Conservation (phyloP, 331 rosid species). For the Stylosanthes scabra region DNA sequence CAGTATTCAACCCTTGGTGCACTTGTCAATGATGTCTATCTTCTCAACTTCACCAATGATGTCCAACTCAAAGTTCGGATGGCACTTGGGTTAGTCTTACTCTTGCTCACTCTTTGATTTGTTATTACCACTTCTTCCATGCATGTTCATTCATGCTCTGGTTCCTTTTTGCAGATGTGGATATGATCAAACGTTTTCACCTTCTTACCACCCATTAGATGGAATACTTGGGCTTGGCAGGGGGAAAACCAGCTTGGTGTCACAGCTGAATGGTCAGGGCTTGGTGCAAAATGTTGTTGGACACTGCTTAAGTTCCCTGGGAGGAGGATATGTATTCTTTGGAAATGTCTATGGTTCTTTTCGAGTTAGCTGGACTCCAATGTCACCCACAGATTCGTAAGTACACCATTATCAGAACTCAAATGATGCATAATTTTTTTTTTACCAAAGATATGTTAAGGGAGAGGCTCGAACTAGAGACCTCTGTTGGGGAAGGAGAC, state of each 20-base stretch:
- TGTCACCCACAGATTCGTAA: conserved; percentile 68
- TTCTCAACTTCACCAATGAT: conserved; percentile 74
- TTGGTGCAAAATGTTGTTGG: conserved; percentile 72
- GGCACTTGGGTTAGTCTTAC: conserved; percentile 73
- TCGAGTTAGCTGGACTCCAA: conserved; percentile 64
- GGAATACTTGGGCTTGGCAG: conserved; percentile 93
- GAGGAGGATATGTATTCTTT: conserved; percentile 91
- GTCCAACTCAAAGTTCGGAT: conserved; percentile 63
- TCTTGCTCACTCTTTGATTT: conserved; percentile 29
- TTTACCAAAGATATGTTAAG: too few species aligned
- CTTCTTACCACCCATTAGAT: conserved; percentile 71
- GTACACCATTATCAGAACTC: conserved; percentile 40
- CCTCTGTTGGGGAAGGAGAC: too few species aligned
- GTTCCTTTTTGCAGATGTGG: conserved; percentile 73
- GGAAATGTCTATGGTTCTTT: conserved; percentile 76
- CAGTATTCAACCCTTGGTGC: conserved; percentile 89
- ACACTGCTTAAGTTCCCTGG: conserved; percentile 82
- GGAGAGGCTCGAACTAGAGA: too few species aligned
- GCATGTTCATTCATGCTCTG: not conserved
- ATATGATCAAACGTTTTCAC: conserved; percentile 66
- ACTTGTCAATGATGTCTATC: conserved; percentile 71
- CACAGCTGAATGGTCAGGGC: conserved; percentile 81
- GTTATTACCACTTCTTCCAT: not conserved
- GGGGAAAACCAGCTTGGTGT: conserved; percentile 79
- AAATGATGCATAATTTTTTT: conserved; percentile 24